Conservation (phyloP, 2,329 filamentous ascomycete genomes). For the Leptoxyphium fumago region DNA sequence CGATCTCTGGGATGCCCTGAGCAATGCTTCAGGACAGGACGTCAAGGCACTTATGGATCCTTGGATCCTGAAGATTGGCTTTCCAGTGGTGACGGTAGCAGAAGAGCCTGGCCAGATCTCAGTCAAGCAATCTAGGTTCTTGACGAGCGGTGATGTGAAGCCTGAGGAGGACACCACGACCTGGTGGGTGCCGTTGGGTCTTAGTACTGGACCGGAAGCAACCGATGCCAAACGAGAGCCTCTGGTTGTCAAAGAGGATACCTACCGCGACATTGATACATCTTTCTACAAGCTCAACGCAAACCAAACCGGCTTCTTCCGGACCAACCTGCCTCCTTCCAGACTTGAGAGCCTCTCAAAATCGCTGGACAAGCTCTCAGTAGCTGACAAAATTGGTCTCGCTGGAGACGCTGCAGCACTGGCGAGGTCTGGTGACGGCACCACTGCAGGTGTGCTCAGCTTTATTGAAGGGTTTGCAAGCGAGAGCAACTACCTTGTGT, state of each 20-base stretch:
- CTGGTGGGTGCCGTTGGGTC: conserved; percentile 88
- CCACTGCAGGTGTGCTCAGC: conserved; percentile 65
- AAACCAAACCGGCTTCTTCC: conserved; percentile 77
- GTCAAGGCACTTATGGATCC: conserved; percentile 78
- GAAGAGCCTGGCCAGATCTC: conserved; percentile 73
- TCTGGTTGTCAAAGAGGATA: conserved; percentile 62
- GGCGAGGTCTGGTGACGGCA: conserved; percentile 72
- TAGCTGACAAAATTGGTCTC: conserved; percentile 84
- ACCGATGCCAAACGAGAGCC: conserved; percentile 49
- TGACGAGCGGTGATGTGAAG: conserved; percentile 82
- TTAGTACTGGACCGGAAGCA: conserved; percentile 59
- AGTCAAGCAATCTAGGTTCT: conserved; percentile 74
- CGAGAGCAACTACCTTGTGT: conserved; percentile 77
- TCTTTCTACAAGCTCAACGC: conserved; percentile 91
- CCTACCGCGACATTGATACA: conserved; percentile 56
- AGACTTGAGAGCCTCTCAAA: conserved; percentile 68
- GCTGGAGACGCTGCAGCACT: conserved; percentile 81
- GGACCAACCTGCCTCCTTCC: conserved; percentile 81
- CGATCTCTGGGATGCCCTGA: conserved; percentile 79
- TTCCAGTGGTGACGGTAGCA: conserved; percentile 73
- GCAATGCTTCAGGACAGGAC: conserved; percentile 74
- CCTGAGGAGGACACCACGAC: conserved; percentile 78
- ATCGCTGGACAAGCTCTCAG: conserved; percentile 59
- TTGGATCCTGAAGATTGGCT: conserved; percentile 93
- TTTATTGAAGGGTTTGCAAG: conserved; percentile 72